Evolutionary conservation across 805 yeast genomes (phyloP), one percentile per base, ranked within the genome.

Genomic region (Starmerella riodocensis): DNA sequence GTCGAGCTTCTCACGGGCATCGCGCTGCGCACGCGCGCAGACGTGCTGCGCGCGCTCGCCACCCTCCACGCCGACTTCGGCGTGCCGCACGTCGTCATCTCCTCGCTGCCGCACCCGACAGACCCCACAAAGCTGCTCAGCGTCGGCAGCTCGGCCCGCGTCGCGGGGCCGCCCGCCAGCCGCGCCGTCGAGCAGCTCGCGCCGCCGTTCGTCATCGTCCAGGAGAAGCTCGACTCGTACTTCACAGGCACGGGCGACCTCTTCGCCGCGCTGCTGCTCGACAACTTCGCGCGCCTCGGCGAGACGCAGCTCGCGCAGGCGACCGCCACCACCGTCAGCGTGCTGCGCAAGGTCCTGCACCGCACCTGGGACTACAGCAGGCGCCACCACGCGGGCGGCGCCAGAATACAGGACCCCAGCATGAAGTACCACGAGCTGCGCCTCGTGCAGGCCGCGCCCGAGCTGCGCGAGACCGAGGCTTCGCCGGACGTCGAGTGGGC

Each of bases 201-300:
- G 13, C 24, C 34, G 16, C 53, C 61, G 1, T 45, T 60, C 38
- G 61, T 56, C 34, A 74, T 71, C 51, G 66, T 67, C 47, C 67
- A 79, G 12, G 78, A 81, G 2, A 63, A 67, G 26, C 70, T 83
- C 30, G 73, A 77, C 39, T 76, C 88, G 4, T 84, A 88, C 56
- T 88, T 86, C 60, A 83, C 95, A 0, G 97, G 97, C 1, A 94
- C 91, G 0, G 97, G 97, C 6, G 97, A 86, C 53, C 59, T 86
- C 30, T 86, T 88, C 51, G 77, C 94, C 0, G 88, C 94, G 0
- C 57, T 86, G 29, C 57, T 85, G 24, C 50, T 82, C 5, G 93
- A 79, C 56, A 69, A 81, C 48, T 61, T 76, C 22, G 4, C 49
- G 36, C 18, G 49, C 3, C 33, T 37, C 4, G 41, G 44, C 14